Evolutionary conservation across 108 stramenopile genomes (phyloP).

Genomic region (Pseudonitzschia multiseries): DNA sequence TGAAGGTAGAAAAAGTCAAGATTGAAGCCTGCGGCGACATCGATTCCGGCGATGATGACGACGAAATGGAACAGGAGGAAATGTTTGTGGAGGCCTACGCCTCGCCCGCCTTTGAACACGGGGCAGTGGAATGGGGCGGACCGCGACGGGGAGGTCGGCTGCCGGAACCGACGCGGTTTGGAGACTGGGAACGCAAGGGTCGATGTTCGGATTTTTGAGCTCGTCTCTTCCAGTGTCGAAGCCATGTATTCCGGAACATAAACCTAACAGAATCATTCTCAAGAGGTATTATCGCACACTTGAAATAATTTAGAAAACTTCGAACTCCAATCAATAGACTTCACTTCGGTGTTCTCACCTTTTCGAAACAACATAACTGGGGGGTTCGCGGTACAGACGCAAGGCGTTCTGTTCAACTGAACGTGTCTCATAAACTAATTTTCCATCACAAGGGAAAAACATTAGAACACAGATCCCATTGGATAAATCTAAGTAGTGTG

Average conservation of each 20-base stretch:
- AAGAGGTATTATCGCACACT: too few relatives aligned
- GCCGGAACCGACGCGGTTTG: conserved; percentile 95
- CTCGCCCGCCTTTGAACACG: conserved; percentile 52
- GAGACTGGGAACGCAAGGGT: conserved; percentile 99
- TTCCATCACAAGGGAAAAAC: too few relatives aligned
- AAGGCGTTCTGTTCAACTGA: too few relatives aligned
- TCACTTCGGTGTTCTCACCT: too few relatives aligned
- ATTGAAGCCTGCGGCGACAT: conserved; percentile 34
- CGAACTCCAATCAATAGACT: too few relatives aligned
- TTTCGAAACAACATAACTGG: too few relatives aligned
- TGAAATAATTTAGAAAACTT: too few relatives aligned
- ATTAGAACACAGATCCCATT: too few relatives aligned
- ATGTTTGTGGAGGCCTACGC: conserved; percentile 83
- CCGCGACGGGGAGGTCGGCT: conserved; percentile 90
- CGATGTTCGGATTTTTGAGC: conserved; percentile 92
- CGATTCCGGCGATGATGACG: conserved; percentile 53
- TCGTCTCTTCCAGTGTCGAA: background rate
- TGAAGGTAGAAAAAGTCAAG: conserved; percentile 24
- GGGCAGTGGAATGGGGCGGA: conserved; percentile 91
- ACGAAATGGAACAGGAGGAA: conserved; percentile 91
- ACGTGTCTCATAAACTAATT: too few relatives aligned
- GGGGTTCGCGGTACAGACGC: too few relatives aligned
- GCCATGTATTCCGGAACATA: too few relatives aligned
- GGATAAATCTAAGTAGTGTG: background rate
- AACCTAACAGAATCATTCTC: too few relatives aligned